phyloP scores from a whole-genome alignment of 768 basidiomycete species.

The Tubosaeta sp. region DNA sequence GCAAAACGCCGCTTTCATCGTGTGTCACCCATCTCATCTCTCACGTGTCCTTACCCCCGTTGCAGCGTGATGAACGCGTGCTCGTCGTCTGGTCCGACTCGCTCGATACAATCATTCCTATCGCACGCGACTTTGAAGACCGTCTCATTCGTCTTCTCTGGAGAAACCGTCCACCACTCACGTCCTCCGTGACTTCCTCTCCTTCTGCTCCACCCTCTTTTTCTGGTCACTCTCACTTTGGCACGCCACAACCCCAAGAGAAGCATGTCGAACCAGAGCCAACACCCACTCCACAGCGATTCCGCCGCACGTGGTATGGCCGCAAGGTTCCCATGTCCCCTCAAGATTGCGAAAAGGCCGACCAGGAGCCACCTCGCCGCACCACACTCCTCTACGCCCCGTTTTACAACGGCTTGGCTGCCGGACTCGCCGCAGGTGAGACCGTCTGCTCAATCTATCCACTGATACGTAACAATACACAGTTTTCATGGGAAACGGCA shows the following conservation, averaged over 20 bases:
- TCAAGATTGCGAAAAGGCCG: slow-evolving; percentile 26
- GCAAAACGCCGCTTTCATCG: slow-evolving; percentile 62
- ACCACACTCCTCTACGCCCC: slow-evolving; percentile 23
- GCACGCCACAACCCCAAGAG: slow-evolving; percentile 13
- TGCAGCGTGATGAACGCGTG: slow-evolving; percentile 75
- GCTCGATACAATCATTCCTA: slow-evolving; percentile 65
- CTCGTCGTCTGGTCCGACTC: slow-evolving; percentile 83
- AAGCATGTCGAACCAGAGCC: slow-evolving; percentile 14
- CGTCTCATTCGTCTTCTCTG: slow-evolving; percentile 55
- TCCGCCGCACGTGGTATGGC: slow-evolving; percentile 60
- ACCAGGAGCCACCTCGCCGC: slow-evolving; percentile 12
- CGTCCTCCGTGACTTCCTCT: slow-evolving; percentile 22
- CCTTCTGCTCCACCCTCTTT: slow-evolving; percentile 31
- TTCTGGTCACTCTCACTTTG: slow-evolving; percentile 36
- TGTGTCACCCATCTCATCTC: slow-evolving; percentile 33
- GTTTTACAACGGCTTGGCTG: slow-evolving; percentile 26
- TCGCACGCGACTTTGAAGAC: slow-evolving; percentile 49
- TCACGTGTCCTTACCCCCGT: not conserved
- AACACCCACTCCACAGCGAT: slow-evolving; percentile 25
- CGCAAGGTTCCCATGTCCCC: slow-evolving; percentile 42
- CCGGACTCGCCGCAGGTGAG: slow-evolving; percentile 24
- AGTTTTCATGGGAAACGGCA: slow-evolving; percentile 62
- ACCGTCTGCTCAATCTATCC: not conserved
- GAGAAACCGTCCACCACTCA: slow-evolving; percentile 34
- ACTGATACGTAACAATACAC: slow-evolving; percentile 14